Evolutionary conservation across 805 yeast species (phyloP).

Genomic region (Yarrowia porcina): DNA sequence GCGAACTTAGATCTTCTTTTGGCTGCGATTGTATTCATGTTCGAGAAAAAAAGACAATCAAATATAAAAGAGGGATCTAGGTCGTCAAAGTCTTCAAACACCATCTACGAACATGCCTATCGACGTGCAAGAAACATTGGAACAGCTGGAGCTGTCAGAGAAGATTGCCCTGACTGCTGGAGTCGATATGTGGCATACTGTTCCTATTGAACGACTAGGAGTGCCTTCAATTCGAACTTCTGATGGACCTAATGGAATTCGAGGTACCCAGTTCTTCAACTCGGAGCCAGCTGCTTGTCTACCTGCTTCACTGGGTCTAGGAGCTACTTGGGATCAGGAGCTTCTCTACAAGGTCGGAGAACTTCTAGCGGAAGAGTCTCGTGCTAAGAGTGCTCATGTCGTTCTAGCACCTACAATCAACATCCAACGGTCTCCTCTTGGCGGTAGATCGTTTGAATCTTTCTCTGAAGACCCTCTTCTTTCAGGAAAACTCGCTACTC

Average conservation of each 20-base stretch:
- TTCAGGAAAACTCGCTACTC: conserved; percentile 48
- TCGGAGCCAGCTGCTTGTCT: conserved; percentile 5
- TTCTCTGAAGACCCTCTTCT: conserved; percentile 60
- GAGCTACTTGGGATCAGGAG: conserved; percentile 1
- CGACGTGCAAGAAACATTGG: neutral
- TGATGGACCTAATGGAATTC: neutral
- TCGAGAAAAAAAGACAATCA: too few relatives aligned
- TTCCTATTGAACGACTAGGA: neutral
- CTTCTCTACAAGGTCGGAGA: conserved; percentile 4
- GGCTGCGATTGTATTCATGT: neutral
- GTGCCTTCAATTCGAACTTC: neutral
- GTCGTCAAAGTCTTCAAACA: too few relatives aligned
- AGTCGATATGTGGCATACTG: neutral
- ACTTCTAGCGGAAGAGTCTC: conserved; percentile 54
- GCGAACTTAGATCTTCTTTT: conserved; percentile 1
- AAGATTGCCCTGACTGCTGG: neutral
- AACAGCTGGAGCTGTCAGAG: neutral
- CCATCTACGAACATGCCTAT: neutral
- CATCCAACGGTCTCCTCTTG: conserved; percentile 55
- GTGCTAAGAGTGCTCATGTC: conserved; percentile 51
- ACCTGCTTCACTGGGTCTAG: neutral
- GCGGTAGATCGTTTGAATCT: conserved; percentile 62
- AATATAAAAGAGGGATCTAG: neutral
- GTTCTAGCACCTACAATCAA: conserved; percentile 52
- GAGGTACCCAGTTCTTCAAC: conserved; percentile 6